phyloP scores from a whole-genome alignment of 345 rosid genomes.

The Cardamine resedifolia region DNA sequence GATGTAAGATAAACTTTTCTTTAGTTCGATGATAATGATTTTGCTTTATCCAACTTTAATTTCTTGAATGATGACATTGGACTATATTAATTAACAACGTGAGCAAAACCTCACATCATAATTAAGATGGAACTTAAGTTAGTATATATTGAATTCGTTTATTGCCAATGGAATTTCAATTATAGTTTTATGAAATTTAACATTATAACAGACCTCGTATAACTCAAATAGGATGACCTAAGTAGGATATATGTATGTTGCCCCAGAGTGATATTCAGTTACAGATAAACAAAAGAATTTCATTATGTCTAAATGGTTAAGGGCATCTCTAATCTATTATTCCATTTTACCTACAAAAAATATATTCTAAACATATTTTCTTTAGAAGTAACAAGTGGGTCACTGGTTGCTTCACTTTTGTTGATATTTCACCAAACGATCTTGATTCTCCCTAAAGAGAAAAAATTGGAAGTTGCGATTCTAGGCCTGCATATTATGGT shows the following conservation, averaged over 20 bases:
- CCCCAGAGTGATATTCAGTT: background rate
- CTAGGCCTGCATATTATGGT: too few relatives aligned
- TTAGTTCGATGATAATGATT: background rate
- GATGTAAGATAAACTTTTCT: background rate
- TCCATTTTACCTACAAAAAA: too few relatives aligned
- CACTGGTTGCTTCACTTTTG: too few relatives aligned
- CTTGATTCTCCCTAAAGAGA: too few relatives aligned
- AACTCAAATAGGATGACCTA: background rate
- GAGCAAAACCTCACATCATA: background rate
- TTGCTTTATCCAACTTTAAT: conserved; percentile 9
- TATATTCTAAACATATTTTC: too few relatives aligned
- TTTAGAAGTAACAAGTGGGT: too few relatives aligned
- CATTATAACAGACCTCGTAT: background rate
- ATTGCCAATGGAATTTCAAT: background rate
- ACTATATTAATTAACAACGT: background rate
- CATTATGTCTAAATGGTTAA: background rate
- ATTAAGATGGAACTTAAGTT: background rate
- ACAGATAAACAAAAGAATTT: background rate
- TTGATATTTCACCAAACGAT: too few relatives aligned
- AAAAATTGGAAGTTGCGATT: too few relatives aligned
- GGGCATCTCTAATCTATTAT: too few relatives aligned
- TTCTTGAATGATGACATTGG: background rate
- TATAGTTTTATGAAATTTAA: background rate
- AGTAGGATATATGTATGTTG: background rate
- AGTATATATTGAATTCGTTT: background rate